Conservation (phyloP, 2,329 filamentous ascomycete species). For the Diplodia scrobiculata region DNA sequence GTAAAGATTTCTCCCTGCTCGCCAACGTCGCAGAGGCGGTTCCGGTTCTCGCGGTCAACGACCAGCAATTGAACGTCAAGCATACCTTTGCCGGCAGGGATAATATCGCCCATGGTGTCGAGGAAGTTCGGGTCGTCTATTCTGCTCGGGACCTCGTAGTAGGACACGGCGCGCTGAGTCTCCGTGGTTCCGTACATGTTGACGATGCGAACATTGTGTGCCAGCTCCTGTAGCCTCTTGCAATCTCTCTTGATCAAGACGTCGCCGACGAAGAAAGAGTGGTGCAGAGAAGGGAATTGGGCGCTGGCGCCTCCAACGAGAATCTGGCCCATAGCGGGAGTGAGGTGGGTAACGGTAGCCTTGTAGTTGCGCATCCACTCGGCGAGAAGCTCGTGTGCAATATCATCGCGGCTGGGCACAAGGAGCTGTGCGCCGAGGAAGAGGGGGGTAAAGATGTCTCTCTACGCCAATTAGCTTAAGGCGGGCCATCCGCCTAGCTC, state of each 20-base stretch:
- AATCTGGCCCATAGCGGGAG: conserved; percentile 95
- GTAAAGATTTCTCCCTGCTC: conserved; percentile 85
- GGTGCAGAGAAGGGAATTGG: conserved; percentile 73
- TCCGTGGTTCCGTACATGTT: conserved; percentile 92
- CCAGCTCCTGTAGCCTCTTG: conserved; percentile 71
- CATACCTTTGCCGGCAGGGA: conserved; percentile 86
- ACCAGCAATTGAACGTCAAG: conserved; percentile 84
- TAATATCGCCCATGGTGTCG: conserved; percentile 69
- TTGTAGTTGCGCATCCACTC: conserved; percentile 82
- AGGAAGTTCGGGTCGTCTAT: conserved; percentile 65
- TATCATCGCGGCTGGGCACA: conserved; percentile 78
- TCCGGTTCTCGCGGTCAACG: conserved; percentile 68
- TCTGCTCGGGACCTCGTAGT: conserved; percentile 72
- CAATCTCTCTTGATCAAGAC: conserved; percentile 84
- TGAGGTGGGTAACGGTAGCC: conserved; percentile 82
- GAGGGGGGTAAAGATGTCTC: conserved; percentile 86
- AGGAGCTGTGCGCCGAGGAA: conserved; percentile 81
- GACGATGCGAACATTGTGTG: conserved; percentile 71
- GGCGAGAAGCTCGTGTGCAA: conserved; percentile 78
- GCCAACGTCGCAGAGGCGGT: conserved; percentile 73
- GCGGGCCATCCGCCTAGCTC: background rate
- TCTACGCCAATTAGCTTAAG: conserved; percentile 29
- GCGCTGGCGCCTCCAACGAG: conserved; percentile 80
- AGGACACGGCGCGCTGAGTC: conserved; percentile 77
- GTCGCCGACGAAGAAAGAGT: conserved; percentile 90